Percentiles rank a stretch among this genome's conserved stretches.
phyloP scores from a whole-genome alignment of 768 basidiomycete species.

The Boletus patriciae region DNA sequence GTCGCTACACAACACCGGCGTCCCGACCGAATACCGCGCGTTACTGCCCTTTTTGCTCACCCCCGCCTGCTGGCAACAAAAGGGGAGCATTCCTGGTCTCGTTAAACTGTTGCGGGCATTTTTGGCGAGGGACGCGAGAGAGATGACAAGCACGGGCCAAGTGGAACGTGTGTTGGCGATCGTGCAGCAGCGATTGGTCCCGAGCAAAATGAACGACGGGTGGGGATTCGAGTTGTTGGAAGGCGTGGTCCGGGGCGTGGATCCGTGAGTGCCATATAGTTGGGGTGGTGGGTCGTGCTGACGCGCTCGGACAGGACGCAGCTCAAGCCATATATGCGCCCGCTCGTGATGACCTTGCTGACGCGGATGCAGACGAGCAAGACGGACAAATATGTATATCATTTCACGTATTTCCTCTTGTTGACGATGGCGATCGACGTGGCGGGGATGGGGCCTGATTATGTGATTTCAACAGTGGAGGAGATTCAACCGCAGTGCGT shows the following conservation, averaged over 20 bases:
- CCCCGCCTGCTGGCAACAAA: slow-evolving; percentile 86
- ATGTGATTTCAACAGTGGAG: slow-evolving; percentile 74
- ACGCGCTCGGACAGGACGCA: slow-evolving; percentile 43
- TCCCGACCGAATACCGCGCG: slow-evolving; percentile 76
- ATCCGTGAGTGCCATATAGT: slow-evolving; percentile 56
- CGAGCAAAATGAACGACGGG: slow-evolving; percentile 81
- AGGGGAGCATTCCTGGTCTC: slow-evolving; percentile 92
- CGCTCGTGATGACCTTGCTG: slow-evolving; percentile 72
- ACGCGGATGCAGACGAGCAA: slow-evolving; percentile 86
- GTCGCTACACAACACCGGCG: slow-evolving; percentile 62
- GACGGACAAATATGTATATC: slow-evolving; percentile 84
- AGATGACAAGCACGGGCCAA: slow-evolving; percentile 72
- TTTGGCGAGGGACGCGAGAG: slow-evolving; percentile 63
- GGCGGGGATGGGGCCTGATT: slow-evolving; percentile 75
- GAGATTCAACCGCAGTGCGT: slow-evolving; percentile 78
- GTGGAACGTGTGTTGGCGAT: slow-evolving; percentile 80
- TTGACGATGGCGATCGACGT: slow-evolving; percentile 75
- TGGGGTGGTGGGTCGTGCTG: not conserved
- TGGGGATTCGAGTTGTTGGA: slow-evolving; percentile 92
- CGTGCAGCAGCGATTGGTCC: slow-evolving; percentile 85
- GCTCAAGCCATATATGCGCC: slow-evolving; percentile 73
- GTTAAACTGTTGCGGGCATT: slow-evolving; percentile 87
- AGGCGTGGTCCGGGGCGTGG: slow-evolving; percentile 67
- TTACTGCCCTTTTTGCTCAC: slow-evolving; percentile 83
- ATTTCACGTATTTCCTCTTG: slow-evolving; percentile 76